Percentiles rank a stretch among this genome's conserved stretches.
phyloP scores from a whole-genome alignment of 2,329 filamentous ascomycete genomes.

The Monosporascus sp. region DNA sequence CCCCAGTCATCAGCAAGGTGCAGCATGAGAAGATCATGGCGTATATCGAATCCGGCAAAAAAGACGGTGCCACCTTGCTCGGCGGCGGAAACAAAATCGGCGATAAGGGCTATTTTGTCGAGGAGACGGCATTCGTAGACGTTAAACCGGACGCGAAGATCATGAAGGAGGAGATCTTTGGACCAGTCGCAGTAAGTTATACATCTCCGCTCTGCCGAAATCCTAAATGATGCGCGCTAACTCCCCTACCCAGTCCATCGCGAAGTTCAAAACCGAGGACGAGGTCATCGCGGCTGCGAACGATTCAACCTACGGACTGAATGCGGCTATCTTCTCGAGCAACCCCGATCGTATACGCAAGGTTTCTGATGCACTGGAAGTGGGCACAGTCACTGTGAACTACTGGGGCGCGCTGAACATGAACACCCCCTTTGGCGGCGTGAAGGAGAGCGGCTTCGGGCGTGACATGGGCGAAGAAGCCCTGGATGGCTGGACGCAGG shows the following conservation, averaged over 20 bases:
- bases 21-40: slow-evolving; percentile 83
- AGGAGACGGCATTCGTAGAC: slow-evolving; percentile 82
- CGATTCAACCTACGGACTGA: slow-evolving; percentile 58
- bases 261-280: slow-evolving; percentile 62
- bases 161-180: slow-evolving; percentile 85
- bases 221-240: not conserved
- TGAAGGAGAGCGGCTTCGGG: slow-evolving; percentile 26
- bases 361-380: slow-evolving; percentile 46
- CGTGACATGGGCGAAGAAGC: slow-evolving; percentile 15
- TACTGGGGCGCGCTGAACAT: slow-evolving; percentile 4
- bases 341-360: slow-evolving; percentile 60
- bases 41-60: slow-evolving; percentile 62
- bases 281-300: slow-evolving; percentile 59
- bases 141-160: slow-evolving; percentile 81
- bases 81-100: slow-evolving; percentile 60
- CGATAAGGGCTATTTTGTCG: slow-evolving; percentile 76
- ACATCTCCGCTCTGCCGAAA: not conserved
- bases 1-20: slow-evolving; percentile 72
- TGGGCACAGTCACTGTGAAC: slow-evolving; percentile 28
- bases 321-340: slow-evolving; percentile 58
- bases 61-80: slow-evolving; percentile 54
- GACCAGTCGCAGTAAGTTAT: slow-evolving; percentile 56
- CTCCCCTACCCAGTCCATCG: slow-evolving; percentile 27
- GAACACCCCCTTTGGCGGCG: slow-evolving; percentile 16
- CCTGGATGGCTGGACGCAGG: slow-evolving; percentile 1